Conservation (phyloP, 495 filamentous ascomycete species). For the Neurospora sp. region DNA sequence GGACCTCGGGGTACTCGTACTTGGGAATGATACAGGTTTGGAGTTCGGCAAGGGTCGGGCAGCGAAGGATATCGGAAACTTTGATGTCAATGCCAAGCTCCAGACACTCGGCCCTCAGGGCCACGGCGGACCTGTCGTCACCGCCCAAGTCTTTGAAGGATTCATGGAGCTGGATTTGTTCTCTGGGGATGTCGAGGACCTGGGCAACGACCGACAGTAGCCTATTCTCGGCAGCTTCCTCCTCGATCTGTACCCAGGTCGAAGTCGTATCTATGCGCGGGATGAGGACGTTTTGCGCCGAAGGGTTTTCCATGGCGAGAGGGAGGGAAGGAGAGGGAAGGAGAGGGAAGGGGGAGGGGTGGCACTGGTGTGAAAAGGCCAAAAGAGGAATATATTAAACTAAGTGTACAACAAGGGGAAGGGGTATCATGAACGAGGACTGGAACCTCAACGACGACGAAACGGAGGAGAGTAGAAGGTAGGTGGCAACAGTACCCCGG, state of each 20-base stretch:
- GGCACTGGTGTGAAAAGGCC: background rate
- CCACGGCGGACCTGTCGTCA: slow-evolving; percentile 23
- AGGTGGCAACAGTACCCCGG: background rate
- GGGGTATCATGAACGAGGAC: background rate
- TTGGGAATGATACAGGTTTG: slow-evolving; percentile 21
- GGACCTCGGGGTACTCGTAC: slow-evolving; percentile 9
- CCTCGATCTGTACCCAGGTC: slow-evolving; percentile 20
- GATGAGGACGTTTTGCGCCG: slow-evolving; percentile 1
- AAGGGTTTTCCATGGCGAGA: slow-evolving; percentile 11
- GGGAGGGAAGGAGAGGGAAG: background rate
- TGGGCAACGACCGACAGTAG: slow-evolving; percentile 22
- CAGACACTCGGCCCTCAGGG: slow-evolving; percentile 25
- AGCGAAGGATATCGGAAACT: slow-evolving; percentile 31
- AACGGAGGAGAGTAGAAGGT: background rate
- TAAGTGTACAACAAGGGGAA: background rate
- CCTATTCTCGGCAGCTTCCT: slow-evolving; percentile 22
- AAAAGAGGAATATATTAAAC: background rate
- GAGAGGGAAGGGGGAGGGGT: background rate
- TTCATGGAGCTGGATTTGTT: slow-evolving; percentile 15
- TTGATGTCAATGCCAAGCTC: slow-evolving; percentile 25
- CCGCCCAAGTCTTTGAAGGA: slow-evolving; percentile 36
- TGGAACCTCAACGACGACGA: background rate
- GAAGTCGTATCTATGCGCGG: slow-evolving; percentile 16
- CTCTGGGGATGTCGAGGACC: slow-evolving; percentile 20
- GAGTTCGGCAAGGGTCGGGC: slow-evolving; percentile 31